phyloP scores from a whole-genome alignment of 169 alveolate genomes.

The Cryptosporidium ryanae region DNA sequence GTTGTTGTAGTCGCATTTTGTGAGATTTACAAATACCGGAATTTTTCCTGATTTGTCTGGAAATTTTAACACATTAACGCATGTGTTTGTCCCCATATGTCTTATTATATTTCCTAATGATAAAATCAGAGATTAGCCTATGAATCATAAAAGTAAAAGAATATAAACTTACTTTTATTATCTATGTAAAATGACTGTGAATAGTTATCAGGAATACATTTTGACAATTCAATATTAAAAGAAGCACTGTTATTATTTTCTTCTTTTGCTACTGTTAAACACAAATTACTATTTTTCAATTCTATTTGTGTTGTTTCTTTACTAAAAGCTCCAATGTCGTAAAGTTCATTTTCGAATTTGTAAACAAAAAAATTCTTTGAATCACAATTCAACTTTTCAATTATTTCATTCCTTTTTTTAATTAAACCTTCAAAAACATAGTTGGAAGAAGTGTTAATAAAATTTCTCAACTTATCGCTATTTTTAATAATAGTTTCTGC shows the following conservation, averaged over 20 bases:
- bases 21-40: slow-evolving; percentile 4
- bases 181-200: slow-evolving; percentile 27
- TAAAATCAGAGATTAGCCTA: neutral
- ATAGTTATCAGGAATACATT: slow-evolving; percentile 3
- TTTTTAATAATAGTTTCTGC: slow-evolving; percentile 2
- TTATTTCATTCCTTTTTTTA: slow-evolving; percentile 10
- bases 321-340: slow-evolving; percentile 10
- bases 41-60: neutral
- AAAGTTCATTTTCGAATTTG: slow-evolving; percentile 12
- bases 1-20: slow-evolving; percentile 19
- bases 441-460: slow-evolving; percentile 28
- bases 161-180: slow-evolving; percentile 37
- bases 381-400: slow-evolving; percentile 10
- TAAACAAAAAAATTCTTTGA: neutral
- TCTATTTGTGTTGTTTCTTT: slow-evolving; percentile 25
- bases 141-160: neutral
- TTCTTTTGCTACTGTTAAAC: slow-evolving; percentile 22
- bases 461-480: slow-evolving; percentile 20
- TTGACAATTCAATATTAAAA: slow-evolving; percentile 12
- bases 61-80: neutral
- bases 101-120: slow-evolving; percentile 29
- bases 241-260: neutral
- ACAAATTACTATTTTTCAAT: neutral
- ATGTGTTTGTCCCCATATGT: slow-evolving; percentile 24
- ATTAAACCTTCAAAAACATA: slow-evolving; percentile 13